Evolutionary conservation across 2,329 filamentous ascomycete genomes (phyloP), one percentile per base, ranked within the genome.

Genomic region (Alternaria viburni): DNA sequence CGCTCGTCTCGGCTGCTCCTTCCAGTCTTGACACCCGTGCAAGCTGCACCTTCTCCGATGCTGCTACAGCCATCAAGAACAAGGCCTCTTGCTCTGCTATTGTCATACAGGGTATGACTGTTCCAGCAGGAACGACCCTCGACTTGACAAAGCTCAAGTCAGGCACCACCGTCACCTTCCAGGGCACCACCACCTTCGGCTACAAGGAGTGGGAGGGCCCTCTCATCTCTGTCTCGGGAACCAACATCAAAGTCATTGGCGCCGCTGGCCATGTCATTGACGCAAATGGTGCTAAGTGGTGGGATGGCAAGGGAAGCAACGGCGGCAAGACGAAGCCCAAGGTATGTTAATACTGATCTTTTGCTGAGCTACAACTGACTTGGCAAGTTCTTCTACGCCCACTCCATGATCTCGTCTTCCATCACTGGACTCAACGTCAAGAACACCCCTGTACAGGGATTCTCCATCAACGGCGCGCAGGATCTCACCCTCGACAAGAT

Each of bases 131-230:
- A 21, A 79, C 80, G 10, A 89, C 87, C 4, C 83, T 90, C 4
- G 86, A 90, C 71, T 74, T 90, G 64, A 87, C 86, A 12, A 79
- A 81, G 19, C 81, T 89, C 43, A 82, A 81, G 1, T 72, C 77
- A 17, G 85, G 84, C 65, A 88, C 87, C 13, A 83, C 77, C 59
- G 83, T 91, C 65, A 86, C 86, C 69, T 91, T 91, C 78, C 77
- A 87, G 61, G 90, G 90, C 46, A 86, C 83, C 13, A 91, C 89
- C n/a, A 88, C 86, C 57, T 92, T 89, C 72, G 89, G 83, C 19
- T 91, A 90, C 80, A 81, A 87, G 66, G 86, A 89, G 71, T 91
- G 89, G 89, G 75, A 77, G 2, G 89, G 90, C 0, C 89, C 89
- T 47, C 82, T 92, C 13, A 83, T 92, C 69, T 84, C 84, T 26